A percentile compares a stretch with the other conserved stretches of the same genome.
phyloP scores from a whole-genome alignment of 2,329 filamentous ascomycete species.

The Graphilbum sp. region DNA sequence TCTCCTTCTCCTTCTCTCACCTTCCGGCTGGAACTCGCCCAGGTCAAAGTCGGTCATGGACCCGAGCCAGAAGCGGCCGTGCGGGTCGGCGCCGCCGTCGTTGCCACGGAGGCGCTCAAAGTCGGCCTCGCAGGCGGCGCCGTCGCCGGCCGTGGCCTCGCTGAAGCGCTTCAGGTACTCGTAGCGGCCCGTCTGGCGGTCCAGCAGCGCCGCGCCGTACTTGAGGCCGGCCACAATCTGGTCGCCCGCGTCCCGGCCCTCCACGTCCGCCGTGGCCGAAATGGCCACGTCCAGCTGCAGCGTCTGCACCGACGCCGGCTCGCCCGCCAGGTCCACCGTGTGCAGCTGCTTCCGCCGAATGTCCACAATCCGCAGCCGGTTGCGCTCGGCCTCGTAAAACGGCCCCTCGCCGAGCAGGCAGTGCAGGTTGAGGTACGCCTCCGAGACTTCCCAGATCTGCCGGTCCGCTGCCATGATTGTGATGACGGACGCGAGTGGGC shows the following conservation, averaged over 20 bases:
- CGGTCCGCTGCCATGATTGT: conserved; percentile 17
- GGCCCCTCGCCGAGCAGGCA: conserved; percentile 60
- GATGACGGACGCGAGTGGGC: neutral
- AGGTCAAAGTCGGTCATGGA: conserved; percentile 61
- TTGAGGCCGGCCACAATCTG: conserved; percentile 68
- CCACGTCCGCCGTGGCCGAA: conserved; percentile 65
- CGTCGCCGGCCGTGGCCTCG: conserved; percentile 14
- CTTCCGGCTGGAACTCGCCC: conserved; percentile 43
- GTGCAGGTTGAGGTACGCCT: conserved; percentile 43
- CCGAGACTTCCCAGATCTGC: conserved; percentile 32
- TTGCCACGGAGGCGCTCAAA: conserved; percentile 52
- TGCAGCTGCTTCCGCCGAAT: conserved; percentile 65
- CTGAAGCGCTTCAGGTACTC: conserved; percentile 35
- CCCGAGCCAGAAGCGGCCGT: conserved; percentile 72
- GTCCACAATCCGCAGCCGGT: conserved; percentile 63
- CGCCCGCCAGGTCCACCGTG: conserved; percentile 47
- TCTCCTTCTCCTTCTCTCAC: conserved; percentile 18
- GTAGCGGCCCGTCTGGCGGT: conserved; percentile 40
- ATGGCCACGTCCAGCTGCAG: conserved; percentile 36
- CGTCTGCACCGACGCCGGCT: conserved; percentile 46
- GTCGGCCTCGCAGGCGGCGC: conserved; percentile 7
- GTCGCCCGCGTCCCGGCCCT: conserved; percentile 40
- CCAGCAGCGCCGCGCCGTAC: conserved; percentile 62
- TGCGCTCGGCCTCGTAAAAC: conserved; percentile 49
- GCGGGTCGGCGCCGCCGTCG: conserved; percentile 66